These are phyloP conservation scores for Pisolithus sp. DNA, from an alignment of 768 basidiomycete genomes.

Conservation along the genomic window DNA sequence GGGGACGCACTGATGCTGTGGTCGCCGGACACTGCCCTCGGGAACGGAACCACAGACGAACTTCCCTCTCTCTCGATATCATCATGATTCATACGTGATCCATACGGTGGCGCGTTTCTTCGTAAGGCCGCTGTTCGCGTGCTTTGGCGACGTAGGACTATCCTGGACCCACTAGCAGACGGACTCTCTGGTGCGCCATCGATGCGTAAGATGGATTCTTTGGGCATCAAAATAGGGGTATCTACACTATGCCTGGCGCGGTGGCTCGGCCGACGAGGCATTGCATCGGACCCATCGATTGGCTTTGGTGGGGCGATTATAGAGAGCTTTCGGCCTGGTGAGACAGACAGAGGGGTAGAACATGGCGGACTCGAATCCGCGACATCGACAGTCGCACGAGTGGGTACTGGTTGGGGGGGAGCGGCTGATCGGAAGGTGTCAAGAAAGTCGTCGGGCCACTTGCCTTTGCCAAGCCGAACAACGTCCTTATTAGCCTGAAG, in stretches of 20 bases:
- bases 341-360: slow-evolving; percentile 34
- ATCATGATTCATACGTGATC: slow-evolving; percentile 34
- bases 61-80: slow-evolving; percentile 28
- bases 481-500: slow-evolving; percentile 18
- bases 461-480: slow-evolving; percentile 67
- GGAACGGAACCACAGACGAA: slow-evolving; percentile 56
- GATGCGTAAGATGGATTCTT: slow-evolving; percentile 39
- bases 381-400: slow-evolving; percentile 15
- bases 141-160: slow-evolving; percentile 53
- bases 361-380: slow-evolving; percentile 11
- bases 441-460: slow-evolving; percentile 80
- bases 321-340: slow-evolving; percentile 52
- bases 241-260: slow-evolving; percentile 63
- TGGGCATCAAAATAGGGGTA: slow-evolving; percentile 39
- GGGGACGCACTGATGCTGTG: slow-evolving; percentile 29
- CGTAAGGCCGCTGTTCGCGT: slow-evolving; percentile 41
- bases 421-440: slow-evolving; percentile 41
- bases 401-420: slow-evolving; percentile 27
- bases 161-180: slow-evolving; percentile 32
- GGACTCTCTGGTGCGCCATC: slow-evolving; percentile 57
- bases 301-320: slow-evolving; percentile 40
- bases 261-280: slow-evolving; percentile 53
- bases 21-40: slow-evolving; percentile 52
- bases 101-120: slow-evolving; percentile 39
- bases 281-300: slow-evolving; percentile 42